Evolutionary conservation across 2,329 filamentous ascomycete species (phyloP).

Genomic region (Purpureocillium lavendulum): DNA sequence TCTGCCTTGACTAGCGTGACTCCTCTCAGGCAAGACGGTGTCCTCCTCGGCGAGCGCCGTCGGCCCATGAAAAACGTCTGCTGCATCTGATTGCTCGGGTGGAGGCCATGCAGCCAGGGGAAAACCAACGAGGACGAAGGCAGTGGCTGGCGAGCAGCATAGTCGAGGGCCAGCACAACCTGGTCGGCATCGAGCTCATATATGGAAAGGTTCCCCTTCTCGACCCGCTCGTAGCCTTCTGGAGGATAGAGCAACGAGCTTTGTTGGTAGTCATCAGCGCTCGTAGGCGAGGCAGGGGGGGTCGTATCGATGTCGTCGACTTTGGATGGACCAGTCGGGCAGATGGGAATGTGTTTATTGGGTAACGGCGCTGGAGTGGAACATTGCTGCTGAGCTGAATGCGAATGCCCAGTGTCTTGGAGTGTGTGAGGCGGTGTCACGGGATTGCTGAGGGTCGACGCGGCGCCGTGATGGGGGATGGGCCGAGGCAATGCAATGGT

Average conservation of each 20-base stretch:
- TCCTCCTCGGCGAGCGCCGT: conserved; percentile 61
- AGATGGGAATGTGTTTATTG: conserved; percentile 86
- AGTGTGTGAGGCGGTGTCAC: conserved; percentile 33
- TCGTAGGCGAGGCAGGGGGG: conserved; percentile 57
- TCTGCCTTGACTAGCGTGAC: conserved; percentile 85
- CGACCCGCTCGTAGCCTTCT: conserved; percentile 44
- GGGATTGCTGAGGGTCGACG: conserved; percentile 28
- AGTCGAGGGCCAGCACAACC: conserved; percentile 66
- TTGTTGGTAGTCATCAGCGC: conserved; percentile 43
- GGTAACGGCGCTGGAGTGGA: conserved; percentile 44
- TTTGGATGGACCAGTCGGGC: conserved; percentile 65
- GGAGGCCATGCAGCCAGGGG: conserved; percentile 91
- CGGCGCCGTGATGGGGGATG: conserved; percentile 34
- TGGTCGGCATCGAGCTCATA: conserved; percentile 65
- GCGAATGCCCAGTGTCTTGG: conserved; percentile 15
- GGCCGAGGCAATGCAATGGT: conserved; percentile 45
- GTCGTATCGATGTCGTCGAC: conserved; percentile 44
- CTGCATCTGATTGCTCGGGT: conserved; percentile 82
- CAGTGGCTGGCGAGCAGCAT: conserved; percentile 69
- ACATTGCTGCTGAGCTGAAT: conserved; percentile 8
- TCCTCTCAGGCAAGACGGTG: conserved; percentile 64
- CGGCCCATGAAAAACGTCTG: conserved; percentile 80
- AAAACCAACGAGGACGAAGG: conserved; percentile 84
- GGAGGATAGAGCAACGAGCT: conserved; percentile 71
- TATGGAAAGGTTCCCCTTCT: conserved; percentile 49